phyloP scores from a whole-genome alignment of 2,329 filamentous ascomycete species.

The Beauveria scarabaeidicola region DNA sequence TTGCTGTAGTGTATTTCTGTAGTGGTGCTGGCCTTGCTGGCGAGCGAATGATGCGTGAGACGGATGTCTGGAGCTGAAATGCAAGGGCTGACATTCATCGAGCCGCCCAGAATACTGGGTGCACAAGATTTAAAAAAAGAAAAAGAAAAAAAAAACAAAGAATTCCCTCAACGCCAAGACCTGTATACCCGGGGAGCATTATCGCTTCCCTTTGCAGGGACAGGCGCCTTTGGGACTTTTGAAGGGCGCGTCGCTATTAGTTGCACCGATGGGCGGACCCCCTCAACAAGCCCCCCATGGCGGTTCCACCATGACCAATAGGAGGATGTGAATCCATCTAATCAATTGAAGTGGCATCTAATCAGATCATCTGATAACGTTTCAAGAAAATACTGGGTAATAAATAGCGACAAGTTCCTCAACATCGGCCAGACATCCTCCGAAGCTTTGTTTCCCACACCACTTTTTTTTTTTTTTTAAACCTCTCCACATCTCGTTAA shows the following conservation, averaged over 20 bases:
- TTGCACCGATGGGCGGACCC: neutral
- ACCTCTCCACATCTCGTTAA: neutral
- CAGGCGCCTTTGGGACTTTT: neutral
- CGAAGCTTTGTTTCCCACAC: neutral
- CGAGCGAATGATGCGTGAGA: neutral
- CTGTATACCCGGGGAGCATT: neutral
- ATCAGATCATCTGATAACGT: slow-evolving; percentile 20
- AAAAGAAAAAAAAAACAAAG: neutral
- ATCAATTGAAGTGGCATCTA: slow-evolving; percentile 15
- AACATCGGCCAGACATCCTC: too few species aligned
- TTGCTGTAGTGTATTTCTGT: too few species aligned
- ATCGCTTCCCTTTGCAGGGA: neutral
- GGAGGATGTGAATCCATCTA: slow-evolving; percentile 7
- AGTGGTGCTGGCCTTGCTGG: too few species aligned
- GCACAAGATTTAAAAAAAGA: neutral
- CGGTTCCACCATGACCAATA: slow-evolving; percentile 9
- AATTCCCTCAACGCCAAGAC: slow-evolving; percentile 1
- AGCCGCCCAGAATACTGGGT: neutral
- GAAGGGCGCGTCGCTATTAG: neutral
- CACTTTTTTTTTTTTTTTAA: too few species aligned
- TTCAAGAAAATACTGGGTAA: neutral
- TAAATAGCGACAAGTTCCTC: too few species aligned
- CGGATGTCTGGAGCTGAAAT: neutral
- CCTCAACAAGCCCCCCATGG: neutral
- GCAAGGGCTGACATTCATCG: neutral